phyloP scores from a whole-genome alignment of 2,329 filamentous ascomycete species.

The Exophiala xenobiotica region DNA sequence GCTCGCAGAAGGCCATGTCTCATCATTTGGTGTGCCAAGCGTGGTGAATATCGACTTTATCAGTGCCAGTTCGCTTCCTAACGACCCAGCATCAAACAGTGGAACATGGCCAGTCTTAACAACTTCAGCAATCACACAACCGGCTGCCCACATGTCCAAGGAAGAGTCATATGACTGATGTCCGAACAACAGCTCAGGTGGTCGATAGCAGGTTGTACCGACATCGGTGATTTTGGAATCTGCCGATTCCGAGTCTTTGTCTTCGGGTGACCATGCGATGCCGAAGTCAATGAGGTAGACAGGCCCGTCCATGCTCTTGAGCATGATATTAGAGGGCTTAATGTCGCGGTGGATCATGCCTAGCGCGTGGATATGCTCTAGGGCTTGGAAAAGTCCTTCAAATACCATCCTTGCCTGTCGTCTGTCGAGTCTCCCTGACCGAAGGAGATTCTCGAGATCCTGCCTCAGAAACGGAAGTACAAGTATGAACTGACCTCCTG shows the following conservation, averaged over 20 bases:
- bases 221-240: slow-evolving; percentile 83
- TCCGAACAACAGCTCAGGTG: slow-evolving; percentile 88
- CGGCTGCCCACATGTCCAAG: slow-evolving; percentile 87
- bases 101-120: slow-evolving; percentile 55
- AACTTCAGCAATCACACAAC: slow-evolving; percentile 79
- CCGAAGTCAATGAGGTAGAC: slow-evolving; percentile 89
- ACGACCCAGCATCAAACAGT: slow-evolving; percentile 82
- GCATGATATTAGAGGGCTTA: slow-evolving; percentile 85
- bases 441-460: slow-evolving; percentile 68
- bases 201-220: slow-evolving; percentile 85
- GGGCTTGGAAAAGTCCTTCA: slow-evolving; percentile 67
- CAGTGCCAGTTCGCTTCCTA: slow-evolving; percentile 87
- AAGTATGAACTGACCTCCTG: slow-evolving; percentile 71
- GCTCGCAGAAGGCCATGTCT: slow-evolving; percentile 67
- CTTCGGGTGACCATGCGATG: slow-evolving; percentile 74
- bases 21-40: slow-evolving; percentile 77
- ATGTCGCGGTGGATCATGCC: slow-evolving; percentile 90
- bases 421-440: slow-evolving; percentile 32
- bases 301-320: slow-evolving; percentile 65
- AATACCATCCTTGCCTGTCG: slow-evolving; percentile 52
- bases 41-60: slow-evolving; percentile 92
- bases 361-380: slow-evolving; percentile 68
- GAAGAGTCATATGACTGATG: slow-evolving; percentile 67
- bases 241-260: slow-evolving; percentile 59
- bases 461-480: slow-evolving; percentile 81